Percentiles rank a stretch among this genome's conserved stretches.
phyloP scores from a whole-genome alignment of 2,329 filamentous ascomycete genomes.

The Curvularia sp. region DNA sequence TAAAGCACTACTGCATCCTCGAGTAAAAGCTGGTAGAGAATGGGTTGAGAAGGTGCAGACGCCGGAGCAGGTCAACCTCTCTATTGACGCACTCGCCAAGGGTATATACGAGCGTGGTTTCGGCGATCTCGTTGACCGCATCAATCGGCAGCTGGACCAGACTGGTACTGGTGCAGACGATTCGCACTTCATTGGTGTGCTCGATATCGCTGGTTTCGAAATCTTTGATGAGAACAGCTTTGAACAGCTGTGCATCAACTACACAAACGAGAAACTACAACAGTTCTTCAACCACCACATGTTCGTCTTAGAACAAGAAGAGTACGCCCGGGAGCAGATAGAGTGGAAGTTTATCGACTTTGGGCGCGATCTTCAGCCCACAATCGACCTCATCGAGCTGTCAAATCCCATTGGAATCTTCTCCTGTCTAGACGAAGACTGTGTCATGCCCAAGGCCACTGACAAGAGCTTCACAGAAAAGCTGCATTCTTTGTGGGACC shows the following conservation, averaged over 20 bases:
- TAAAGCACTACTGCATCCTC: conserved; percentile 86
- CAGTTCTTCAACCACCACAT: conserved; percentile 99
- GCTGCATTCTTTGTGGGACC: conserved; percentile 94
- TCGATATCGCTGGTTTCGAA: conserved; percentile 98
- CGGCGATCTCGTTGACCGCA: conserved; percentile 86
- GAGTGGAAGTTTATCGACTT: conserved; percentile 99
- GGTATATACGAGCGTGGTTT: conserved; percentile 98
- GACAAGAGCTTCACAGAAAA: conserved; percentile 98
- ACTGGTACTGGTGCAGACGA: conserved; percentile 83
- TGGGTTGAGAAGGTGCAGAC: conserved; percentile 99
- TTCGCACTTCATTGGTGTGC: conserved; percentile 93
- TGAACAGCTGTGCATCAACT: conserved; percentile 99
- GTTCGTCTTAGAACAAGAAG: conserved; percentile 98
- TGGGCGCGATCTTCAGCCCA: conserved; percentile 93
- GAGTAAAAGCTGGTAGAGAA: conserved; percentile 92
- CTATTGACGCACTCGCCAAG: conserved; percentile 90
- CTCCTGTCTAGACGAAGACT: conserved; percentile 96
- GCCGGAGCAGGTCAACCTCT: conserved; percentile 90
- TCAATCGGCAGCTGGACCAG: conserved; percentile 91
- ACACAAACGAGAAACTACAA: conserved; percentile 98
- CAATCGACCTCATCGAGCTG: conserved; percentile 95
- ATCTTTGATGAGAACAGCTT: conserved; percentile 99
- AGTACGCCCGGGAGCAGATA: conserved; percentile 96
- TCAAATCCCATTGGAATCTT: conserved; percentile 98
- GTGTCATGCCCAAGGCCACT: conserved; percentile 98